Evolutionary conservation across 345 rosid genomes (phyloP).

Genomic region (Reutealis trisperma): DNA sequence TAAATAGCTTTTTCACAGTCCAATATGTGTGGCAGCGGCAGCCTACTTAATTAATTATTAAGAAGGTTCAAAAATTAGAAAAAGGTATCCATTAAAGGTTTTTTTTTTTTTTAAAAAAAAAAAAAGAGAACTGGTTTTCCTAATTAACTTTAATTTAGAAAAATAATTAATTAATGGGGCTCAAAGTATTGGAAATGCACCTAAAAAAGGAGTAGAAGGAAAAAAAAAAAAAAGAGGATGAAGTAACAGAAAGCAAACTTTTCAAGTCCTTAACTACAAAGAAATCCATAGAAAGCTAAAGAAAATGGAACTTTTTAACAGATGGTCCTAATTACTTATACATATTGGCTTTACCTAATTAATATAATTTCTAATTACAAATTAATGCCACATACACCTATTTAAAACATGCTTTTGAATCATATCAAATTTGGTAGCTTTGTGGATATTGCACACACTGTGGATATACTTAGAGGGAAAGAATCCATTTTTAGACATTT

Average conservation of each 20-base stretch:
- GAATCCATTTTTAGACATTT: background rate
- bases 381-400: background rate
- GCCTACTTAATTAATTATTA: no score
- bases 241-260: background rate
- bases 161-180: background rate
- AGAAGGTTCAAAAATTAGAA: no score
- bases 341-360: conserved; percentile 13
- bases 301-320: background rate
- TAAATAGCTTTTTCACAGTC: no score
- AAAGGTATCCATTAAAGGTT: no score
- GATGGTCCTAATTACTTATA: background rate
- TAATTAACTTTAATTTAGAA: no score
- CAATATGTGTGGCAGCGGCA: no score
- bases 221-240: background rate
- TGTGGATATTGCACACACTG: conserved; percentile 16
- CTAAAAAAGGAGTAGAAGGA: background rate
- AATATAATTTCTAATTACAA: background rate
- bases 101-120: no score
- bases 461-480: conserved; percentile 14
- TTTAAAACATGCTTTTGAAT: conserved; percentile 1
- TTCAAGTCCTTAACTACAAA: conserved; percentile 21
- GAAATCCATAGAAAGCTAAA: conserved; percentile 10
- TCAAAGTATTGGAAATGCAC: background rate
- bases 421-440: background rate
- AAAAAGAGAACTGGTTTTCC: no score